Evolutionary conservation across 2,329 filamentous ascomycete species (phyloP).

Genomic region (Pseudogymnoascus sp.): DNA sequence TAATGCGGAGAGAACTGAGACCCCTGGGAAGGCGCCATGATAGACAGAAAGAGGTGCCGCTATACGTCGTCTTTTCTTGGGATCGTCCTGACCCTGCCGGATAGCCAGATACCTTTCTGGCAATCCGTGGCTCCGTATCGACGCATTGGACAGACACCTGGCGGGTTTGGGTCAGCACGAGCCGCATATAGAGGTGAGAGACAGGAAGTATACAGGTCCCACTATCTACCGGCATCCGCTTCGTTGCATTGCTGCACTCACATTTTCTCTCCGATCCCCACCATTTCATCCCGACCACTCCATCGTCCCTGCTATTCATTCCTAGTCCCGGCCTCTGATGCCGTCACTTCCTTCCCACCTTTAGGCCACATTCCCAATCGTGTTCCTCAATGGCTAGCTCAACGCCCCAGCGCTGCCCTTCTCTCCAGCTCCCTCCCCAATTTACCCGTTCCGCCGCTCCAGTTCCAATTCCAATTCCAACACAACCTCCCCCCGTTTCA

Average conservation of each 20-base stretch:
- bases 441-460: neutral
- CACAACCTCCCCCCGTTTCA: neutral
- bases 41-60: neutral
- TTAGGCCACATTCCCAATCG: neutral
- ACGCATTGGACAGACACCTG: neutral
- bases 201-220: neutral
- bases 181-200: neutral
- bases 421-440: neutral
- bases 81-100: neutral
- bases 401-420: neutral
- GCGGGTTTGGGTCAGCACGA: neutral
- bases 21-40: conserved; percentile 1
- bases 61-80: neutral
- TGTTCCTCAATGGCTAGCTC: neutral
- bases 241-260: neutral
- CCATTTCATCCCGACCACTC: neutral
- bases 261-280: conserved; percentile 1
- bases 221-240: conserved; percentile 3
- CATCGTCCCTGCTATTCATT: neutral
- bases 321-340: neutral
- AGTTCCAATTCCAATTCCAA: neutral
- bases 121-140: neutral
- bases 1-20: neutral
- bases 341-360: neutral
- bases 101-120: neutral